A percentile compares a stretch with the other conserved stretches of the same genome.
Conservation (phyloP, 345 rosid genomes). For the Crucihimalaya himalaica region DNA sequence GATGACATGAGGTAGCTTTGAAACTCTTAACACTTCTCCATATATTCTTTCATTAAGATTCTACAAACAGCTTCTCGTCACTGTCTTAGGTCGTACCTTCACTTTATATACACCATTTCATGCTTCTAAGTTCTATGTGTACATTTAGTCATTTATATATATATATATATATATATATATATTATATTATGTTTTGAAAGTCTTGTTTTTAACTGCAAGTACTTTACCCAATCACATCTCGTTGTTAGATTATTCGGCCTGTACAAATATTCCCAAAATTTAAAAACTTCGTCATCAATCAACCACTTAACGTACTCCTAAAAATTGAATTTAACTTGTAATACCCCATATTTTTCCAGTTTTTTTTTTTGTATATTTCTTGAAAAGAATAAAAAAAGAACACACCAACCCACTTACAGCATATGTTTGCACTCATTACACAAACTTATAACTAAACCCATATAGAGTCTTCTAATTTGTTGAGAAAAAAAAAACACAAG, state of each 20-base stretch:
- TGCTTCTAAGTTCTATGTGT: not conserved
- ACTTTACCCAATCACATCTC: constrained; percentile 35
- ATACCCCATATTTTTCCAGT: too few species aligned
- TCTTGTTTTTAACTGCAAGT: constrained; percentile 2
- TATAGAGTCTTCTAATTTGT: constrained; percentile 1
- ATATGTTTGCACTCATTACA: constrained; percentile 19
- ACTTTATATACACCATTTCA: constrained; percentile 29
- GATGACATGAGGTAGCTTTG: constrained; percentile 35
- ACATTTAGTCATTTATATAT: not conserved
- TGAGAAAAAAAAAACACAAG: constrained; percentile 12
- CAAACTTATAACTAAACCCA: constrained; percentile 26
- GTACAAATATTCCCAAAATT: constrained; percentile 31
- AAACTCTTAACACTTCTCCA: constrained; percentile 22
- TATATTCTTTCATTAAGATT: constrained; percentile 35
- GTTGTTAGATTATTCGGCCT: constrained; percentile 29
- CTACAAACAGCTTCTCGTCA: constrained; percentile 37
- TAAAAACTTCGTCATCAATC: constrained; percentile 3
- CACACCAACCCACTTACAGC: not conserved
- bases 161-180: not conserved
- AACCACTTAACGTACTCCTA: not conserved
- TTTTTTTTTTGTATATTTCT: not conserved
- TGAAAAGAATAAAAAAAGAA: not conserved
- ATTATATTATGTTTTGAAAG: not conserved
- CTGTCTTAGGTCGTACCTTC: constrained; percentile 38
- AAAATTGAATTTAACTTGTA: not conserved